These are phyloP conservation scores for Crucihimalaya himalaica DNA, from an alignment of 345 rosid genomes.

Conservation along the genomic window DNA sequence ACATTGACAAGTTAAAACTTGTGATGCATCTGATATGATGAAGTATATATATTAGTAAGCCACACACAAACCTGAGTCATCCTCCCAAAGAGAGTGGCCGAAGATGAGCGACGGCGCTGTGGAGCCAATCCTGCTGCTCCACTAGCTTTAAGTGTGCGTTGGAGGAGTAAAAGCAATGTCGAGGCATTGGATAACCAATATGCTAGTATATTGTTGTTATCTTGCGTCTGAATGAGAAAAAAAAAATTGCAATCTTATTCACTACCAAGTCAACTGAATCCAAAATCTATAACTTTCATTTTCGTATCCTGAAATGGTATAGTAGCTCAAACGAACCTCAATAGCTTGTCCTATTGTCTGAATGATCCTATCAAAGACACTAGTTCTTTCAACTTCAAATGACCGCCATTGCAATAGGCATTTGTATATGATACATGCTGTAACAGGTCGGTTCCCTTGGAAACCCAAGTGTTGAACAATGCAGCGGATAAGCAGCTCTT, in stretches of 20 bases:
- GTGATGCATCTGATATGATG: background rate
- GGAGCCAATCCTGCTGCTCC: constrained; percentile 97
- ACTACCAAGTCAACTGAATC: background rate
- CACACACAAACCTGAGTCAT: constrained; percentile 69
- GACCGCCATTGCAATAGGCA: constrained; percentile 93
- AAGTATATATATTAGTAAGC: background rate
- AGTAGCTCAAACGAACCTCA: constrained; percentile 52
- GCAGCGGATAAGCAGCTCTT: constrained; percentile 89
- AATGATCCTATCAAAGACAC: constrained; percentile 88
- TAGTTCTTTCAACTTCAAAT: constrained; percentile 91
- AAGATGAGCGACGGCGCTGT: constrained; percentile 87
- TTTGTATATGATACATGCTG: constrained; percentile 91
- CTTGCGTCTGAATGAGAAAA: constrained; percentile 57
- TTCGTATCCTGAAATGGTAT: background rate
- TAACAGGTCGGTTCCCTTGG: constrained; percentile 70
- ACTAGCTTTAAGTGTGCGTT: constrained; percentile 87
- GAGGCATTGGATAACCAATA: constrained; percentile 96
- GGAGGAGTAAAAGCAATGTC: constrained; percentile 80
- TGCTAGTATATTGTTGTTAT: constrained; percentile 72
- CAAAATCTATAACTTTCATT: background rate
- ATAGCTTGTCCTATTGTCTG: constrained; percentile 86
- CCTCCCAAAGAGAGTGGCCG: constrained; percentile 89
- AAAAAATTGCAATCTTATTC: background rate
- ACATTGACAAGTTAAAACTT: background rate
- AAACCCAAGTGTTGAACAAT: constrained; percentile 86